Evolutionary conservation across 768 basidiomycete species (phyloP), one percentile per base, ranked within the genome.

Genomic region (Trametes cubensis): DNA sequence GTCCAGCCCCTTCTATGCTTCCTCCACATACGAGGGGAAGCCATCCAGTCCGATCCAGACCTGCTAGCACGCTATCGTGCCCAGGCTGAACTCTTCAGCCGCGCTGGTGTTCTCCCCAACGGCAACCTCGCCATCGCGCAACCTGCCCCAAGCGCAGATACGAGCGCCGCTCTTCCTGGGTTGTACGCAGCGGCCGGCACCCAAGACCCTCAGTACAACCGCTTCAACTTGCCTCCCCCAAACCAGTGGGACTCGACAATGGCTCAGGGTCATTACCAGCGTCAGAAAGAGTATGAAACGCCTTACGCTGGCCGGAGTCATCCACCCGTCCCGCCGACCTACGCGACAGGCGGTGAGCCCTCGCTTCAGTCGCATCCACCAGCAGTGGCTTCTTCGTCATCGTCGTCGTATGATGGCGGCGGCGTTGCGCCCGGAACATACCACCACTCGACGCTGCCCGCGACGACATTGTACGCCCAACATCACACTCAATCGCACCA

Each of bases 51-150:
- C 13, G 58, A 56, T 38, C 64, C 73, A 0, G 85, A 86, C 39
- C 76, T 80, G 65, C 60, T 77, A 20, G 75, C 75, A 13, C 82
- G 82, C 58, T 85, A 81, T 65, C 77, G 81, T 6, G 72, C 75
- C 0, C 79, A 84, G 57, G 72, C 77, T 0, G 84, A 85, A 13
- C 54, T 79, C 5, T 64, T 82, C 50, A 73, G 74, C n/a, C 78
- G 75, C 17, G 60, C 69, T 0, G 75, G 75, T 26, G 69, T 72
- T 15, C 66, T 74, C 34, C 69, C 69, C 18, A 67, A 54, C 58
- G 66, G 61, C 26, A 41, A 30, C 11, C 57, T 58, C 26, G 54
- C 26, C 38, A 58, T 61, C 44, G 58, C 63, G 0, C 60, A 63
- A 30, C 63, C 60, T 4, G 58, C 58, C 20, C 58, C 63, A 0